Percentiles rank a stretch among this genome's conserved stretches.
phyloP scores from a whole-genome alignment of 805 yeast species.

The Ogataea angusta region DNA sequence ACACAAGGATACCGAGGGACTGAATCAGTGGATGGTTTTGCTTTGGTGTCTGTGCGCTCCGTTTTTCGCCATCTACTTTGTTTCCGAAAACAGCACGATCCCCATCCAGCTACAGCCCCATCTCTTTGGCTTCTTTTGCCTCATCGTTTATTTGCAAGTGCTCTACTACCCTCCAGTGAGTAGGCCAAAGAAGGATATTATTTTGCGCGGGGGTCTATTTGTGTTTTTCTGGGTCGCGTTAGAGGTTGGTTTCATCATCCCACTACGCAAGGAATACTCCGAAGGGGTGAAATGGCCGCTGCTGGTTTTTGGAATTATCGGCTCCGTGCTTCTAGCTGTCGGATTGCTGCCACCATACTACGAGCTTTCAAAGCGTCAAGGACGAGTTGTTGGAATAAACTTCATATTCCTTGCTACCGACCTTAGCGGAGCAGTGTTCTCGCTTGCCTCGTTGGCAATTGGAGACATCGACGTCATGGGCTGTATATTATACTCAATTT shows the following conservation, averaged over 20 bases:
- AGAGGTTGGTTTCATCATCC: slow-evolving; percentile 49
- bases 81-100: slow-evolving; percentile 45
- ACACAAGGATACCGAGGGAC: slow-evolving; percentile 77
- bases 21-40: slow-evolving; percentile 86
- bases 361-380: slow-evolving; percentile 75
- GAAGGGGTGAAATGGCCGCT: slow-evolving; percentile 64
- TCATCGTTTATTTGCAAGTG: slow-evolving; percentile 45
- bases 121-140: slow-evolving; percentile 49
- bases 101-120: slow-evolving; percentile 55
- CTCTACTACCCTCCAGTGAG: slow-evolving; percentile 52
- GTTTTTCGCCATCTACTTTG: slow-evolving; percentile 51
- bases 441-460: slow-evolving; percentile 57
- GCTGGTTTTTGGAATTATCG: slow-evolving; percentile 73
- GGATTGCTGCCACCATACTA: slow-evolving; percentile 89
- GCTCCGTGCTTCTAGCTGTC: slow-evolving; percentile 67
- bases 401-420: slow-evolving; percentile 49
- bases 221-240: slow-evolving; percentile 36
- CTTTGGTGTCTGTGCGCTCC: slow-evolving; percentile 70
- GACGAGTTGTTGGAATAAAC: slow-evolving; percentile 74
- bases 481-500: slow-evolving; percentile 67
- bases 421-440: slow-evolving; percentile 55
- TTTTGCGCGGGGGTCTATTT: slow-evolving; percentile 33
- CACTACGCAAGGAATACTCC: slow-evolving; percentile 47
- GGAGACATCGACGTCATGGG: slow-evolving; percentile 73
- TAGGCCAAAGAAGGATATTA: slow-evolving; percentile 31